A percentile compares a stretch with the other conserved stretches of the same genome.
phyloP scores from a whole-genome alignment of 1,284 basidiomycete genomes.

The Trichosporon sp. region DNA sequence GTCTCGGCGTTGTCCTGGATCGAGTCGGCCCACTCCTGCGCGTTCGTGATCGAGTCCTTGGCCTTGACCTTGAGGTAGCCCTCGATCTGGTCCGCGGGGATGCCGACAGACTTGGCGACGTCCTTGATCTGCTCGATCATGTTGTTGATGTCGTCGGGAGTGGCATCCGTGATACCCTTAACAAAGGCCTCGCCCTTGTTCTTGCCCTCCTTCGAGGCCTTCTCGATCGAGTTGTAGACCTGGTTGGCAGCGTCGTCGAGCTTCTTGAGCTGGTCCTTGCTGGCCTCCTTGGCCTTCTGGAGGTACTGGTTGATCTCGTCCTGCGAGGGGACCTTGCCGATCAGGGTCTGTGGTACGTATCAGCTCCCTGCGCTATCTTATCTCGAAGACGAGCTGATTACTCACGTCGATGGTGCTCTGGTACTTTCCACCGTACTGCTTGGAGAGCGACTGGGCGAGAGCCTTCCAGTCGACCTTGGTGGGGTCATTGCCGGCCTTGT shows the following conservation, averaged over 20 bases:
- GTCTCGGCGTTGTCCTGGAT: slow-evolving; percentile 30
- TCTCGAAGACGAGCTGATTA: neutral
- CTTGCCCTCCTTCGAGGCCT: slow-evolving; percentile 40
- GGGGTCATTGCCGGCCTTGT: slow-evolving; percentile 41
- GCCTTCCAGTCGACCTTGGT: slow-evolving; percentile 43
- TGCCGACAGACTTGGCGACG: slow-evolving; percentile 42
- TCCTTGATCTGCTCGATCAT: slow-evolving; percentile 41
- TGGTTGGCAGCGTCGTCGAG: slow-evolving; percentile 41
- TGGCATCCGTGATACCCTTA: slow-evolving; percentile 37
- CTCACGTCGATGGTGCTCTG: slow-evolving; percentile 39
- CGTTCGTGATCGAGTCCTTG: slow-evolving; percentile 38
- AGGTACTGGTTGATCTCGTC: slow-evolving; percentile 38
- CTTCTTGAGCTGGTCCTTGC: slow-evolving; percentile 37
- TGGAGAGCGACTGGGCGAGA: slow-evolving; percentile 34
- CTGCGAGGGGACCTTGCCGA: slow-evolving; percentile 36
- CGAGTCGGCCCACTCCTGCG: slow-evolving; percentile 36
- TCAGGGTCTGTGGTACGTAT: slow-evolving; percentile 22
- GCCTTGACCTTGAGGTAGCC: slow-evolving; percentile 35
- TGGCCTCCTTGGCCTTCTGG: slow-evolving; percentile 38
- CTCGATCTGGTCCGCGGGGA: slow-evolving; percentile 42
- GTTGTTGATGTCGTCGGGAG: slow-evolving; percentile 40
- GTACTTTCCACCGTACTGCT: slow-evolving; percentile 35
- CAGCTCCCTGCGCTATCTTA: neutral
- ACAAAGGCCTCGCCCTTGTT: slow-evolving; percentile 32
- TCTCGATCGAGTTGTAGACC: slow-evolving; percentile 39